Evolutionary conservation across 2,329 filamentous ascomycete species (phyloP), one percentile per base, ranked within the genome.

Genomic region (Arthrobotrys sinensis): DNA sequence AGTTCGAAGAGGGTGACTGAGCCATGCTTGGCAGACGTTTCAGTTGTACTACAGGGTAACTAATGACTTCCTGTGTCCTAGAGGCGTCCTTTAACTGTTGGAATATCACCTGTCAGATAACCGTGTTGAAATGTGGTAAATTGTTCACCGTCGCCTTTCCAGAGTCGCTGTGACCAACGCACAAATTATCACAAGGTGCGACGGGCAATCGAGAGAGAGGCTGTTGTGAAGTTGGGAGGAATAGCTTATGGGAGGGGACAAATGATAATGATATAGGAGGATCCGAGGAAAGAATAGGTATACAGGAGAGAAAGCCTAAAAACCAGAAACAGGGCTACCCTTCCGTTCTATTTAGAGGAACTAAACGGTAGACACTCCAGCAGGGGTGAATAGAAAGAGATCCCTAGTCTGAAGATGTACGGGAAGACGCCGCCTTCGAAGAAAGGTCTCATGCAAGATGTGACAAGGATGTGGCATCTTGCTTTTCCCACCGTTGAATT

Each of bases 61-160:
- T 36, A 21, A 34, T 67, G 24, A 43, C 12, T 34, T 53, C 16
- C 21, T 48, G 55, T 53, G 14, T 1, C 65, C n/a, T 12, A 6
- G 1, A 43, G 16, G 19, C 12, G 14, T 53, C 40, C 43, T 50
- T 28, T 12, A 32, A 8, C 40, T 19, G 60, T 53, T 40, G 28
- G 28, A 50, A 65, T 21, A 28, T 32, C 28, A 50, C 43, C n/a
- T 28, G 45, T 53, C 21, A 28, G 28, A 55, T 45, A 50, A 43
- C 24, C 14, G 69, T 36, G 75, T 78, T 78, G 75, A 63, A 57
- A 10, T 78, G 75, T 78, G 75, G 67, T 78, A 78, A 63, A 72
- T 52, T 63, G 48, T 19, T 8, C 48, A 45, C 28, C 12, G 7
- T 36, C 4, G 38, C 4, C n/a, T 40, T 40, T 34, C 16, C 14